phyloP scores from a whole-genome alignment of 225 moss, liverwort and hornwort genomes.

The Marchantia paleacea region DNA sequence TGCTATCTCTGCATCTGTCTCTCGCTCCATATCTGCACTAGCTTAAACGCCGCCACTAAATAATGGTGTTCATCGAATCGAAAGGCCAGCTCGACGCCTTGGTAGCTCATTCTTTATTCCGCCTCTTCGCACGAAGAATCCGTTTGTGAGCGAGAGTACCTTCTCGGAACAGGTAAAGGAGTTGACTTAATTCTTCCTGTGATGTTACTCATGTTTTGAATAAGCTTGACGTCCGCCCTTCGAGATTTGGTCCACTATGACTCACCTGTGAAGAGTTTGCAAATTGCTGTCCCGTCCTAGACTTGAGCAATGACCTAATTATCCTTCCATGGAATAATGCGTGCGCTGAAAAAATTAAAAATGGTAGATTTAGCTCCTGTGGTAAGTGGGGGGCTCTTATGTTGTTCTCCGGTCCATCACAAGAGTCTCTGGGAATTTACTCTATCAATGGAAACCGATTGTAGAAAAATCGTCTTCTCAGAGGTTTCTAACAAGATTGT shows the following conservation, averaged over 20 bases:
- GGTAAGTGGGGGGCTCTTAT: neutral
- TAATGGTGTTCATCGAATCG: neutral
- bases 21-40: slow-evolving; percentile 3
- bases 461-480: neutral
- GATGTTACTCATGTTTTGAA: neutral
- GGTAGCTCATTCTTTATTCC: neutral
- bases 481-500: neutral
- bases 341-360: neutral
- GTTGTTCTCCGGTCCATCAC: neutral
- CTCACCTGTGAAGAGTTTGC: neutral
- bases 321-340: neutral
- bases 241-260: neutral
- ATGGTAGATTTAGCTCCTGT: neutral
- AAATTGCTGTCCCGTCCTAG: neutral
- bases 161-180: neutral
- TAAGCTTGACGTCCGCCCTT: neutral
- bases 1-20: slow-evolving; percentile 13
- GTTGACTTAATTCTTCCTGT: neutral
- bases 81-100: neutral
- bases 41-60: neutral
- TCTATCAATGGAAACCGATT: neutral
- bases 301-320: neutral
- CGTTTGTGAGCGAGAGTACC: neutral
- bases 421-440: neutral
- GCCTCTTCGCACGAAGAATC: neutral